These are phyloP conservation scores for Erodium texanum DNA, from an alignment of 441 rosid genomes.

Conservation along the genomic window DNA sequence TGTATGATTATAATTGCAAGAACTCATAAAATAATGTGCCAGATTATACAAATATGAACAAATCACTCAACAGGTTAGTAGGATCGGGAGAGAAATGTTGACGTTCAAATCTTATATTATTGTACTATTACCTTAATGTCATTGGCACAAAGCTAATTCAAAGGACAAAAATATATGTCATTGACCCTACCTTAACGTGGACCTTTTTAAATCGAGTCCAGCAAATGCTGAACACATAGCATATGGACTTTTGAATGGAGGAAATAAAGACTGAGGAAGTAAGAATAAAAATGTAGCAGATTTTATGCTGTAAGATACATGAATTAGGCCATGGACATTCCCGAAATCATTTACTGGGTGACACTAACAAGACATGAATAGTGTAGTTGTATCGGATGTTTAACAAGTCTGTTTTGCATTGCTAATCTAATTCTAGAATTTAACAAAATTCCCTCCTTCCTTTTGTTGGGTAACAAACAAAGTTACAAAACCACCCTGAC, in stretches of 20 bases:
- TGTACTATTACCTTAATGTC: neutral
- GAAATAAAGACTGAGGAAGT: neutral
- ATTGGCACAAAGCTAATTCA: neutral
- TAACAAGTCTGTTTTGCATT: neutral
- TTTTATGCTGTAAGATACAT: neutral
- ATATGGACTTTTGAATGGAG: neutral
- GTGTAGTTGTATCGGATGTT: neutral
- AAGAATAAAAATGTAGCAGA: neutral
- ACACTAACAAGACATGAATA: neutral
- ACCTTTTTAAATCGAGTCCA: neutral
- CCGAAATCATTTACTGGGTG: neutral
- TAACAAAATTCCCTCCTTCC: neutral
- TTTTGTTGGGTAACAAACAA: neutral
- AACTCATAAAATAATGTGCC: neutral
- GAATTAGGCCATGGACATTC: neutral
- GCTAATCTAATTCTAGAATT: neutral
- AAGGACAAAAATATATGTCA: neutral
- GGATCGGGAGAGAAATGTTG: neutral
- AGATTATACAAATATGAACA: neutral
- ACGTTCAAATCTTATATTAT: neutral
- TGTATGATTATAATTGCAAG: neutral
- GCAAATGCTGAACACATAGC: neutral
- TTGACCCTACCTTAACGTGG: neutral
- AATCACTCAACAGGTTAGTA: neutral
- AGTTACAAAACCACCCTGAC: slow-evolving; percentile 1